Base-by-base conservation (phyloP, 148 eudicot species). In the Pouteria glomerata region DNA sequence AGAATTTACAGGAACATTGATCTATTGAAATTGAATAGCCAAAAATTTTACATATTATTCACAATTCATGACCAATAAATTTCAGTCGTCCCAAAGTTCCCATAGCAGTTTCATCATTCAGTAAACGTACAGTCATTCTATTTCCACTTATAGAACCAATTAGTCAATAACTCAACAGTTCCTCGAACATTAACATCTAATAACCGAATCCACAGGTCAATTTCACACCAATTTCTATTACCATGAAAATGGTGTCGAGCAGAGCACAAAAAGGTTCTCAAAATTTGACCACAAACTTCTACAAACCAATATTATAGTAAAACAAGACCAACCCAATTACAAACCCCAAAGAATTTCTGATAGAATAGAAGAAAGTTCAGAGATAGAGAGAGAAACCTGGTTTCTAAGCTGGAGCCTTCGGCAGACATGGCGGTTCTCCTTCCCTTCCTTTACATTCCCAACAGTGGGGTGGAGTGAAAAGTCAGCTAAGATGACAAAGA, bases 371-470 rank as follows among this genome's bases (percentile, higher is more conserved):
- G 0, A 15, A 42, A 21, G 14, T 26, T 13, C 47, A 70, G 63
- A 55, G 57, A 61, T 30, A 51, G 58, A 63, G 47, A 16, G 34
- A 52, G 69, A 41, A 2, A 73, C 76, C 76, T 73, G 69, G 61
- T 14, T 62, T 73, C 62, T 16, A 51, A 73, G 69, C n/a, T 35
- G 47, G 62, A 73, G 37, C 35, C 4, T 19, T 0, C 1, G 15
- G 35, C 18, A 21, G 61, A 55, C 68, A 63, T 63, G 29, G 33
- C 29, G 23, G 68, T 41, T 27, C 50, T 61, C 18, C 65, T 59
- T 50, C 27, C 18, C 65, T 59, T 50, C 27, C 0, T 0, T 4
- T 15, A 35, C 13, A 35, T 34, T 61, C 11, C 35, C 65, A 50
- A 50, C 55, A 3, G 55, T 19, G 24, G 55, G 3, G 55, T 45